Evolutionary conservation across 371 early-diverging fungal species (phyloP), one percentile per base, ranked within the genome.

Genomic region (Syncephalastrum sp.): DNA sequence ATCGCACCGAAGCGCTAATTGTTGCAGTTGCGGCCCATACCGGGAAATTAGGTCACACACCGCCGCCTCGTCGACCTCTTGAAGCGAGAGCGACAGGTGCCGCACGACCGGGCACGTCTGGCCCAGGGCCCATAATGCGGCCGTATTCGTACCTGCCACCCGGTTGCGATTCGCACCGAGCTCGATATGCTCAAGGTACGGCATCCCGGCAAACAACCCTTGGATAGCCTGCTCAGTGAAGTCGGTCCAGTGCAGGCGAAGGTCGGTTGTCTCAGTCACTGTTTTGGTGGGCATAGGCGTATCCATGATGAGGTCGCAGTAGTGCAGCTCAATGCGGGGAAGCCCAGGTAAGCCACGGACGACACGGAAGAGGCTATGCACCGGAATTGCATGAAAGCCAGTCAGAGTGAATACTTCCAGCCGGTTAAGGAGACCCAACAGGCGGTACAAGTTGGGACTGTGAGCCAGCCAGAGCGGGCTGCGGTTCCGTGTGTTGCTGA

Each of bases 91-190:
- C 1, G 70, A 57, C 13, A 79, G 46, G 24, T 59, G 47, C 10
- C 56, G 45, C 14, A 79, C 49, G 4, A 33, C 10, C 3, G 48
- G 54, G 27, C 79, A 79, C 23, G 54, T 16, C 3, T 49, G 19
- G 33, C 52, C 45, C 10, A 79, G 42, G 15, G 51, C 16, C 5
- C 50, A 24, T 23, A 79, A 43, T 1, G 74, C 70, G 8, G 63
- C 16, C 19, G 70, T 70, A 49, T 79, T 79, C 3, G 74, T 72
- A 12, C 58, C 45, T 15, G 47, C 51, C 5, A 62, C 50, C 24
- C 67, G 54, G 49, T 79, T 79, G 49, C 76, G 74, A 53, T 79
- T 79, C 15, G 79, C 74, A n/a, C 72, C 72, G 7, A 75, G 55
- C n/a, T 53, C 25, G 33, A 72, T 60, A 14, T 53, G 29, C 38